Evolutionary conservation across 2,329 filamentous ascomycete species (phyloP), one percentile per base, ranked within the genome.

Genomic region (Lecanosticta acicola): DNA sequence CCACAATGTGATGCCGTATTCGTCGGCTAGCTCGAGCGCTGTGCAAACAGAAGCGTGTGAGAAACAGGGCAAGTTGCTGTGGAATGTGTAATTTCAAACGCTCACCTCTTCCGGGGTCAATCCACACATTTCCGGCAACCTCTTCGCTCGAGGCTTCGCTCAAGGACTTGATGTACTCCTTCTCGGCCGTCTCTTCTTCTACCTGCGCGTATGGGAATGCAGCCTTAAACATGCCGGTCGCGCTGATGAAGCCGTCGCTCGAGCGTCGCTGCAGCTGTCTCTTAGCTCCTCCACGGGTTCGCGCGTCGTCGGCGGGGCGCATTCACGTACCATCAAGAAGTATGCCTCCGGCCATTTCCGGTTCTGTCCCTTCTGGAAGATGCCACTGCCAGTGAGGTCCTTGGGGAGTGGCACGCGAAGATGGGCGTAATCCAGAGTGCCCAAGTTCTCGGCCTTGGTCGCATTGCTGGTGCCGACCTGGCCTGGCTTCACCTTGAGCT

Each of bases 41-140:
- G 80, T 70, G 51, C 36, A 49, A 41, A 48, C 45, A 39, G 17
- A 53, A 34, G 42, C 41, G 43, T 47, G 45, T 51, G 20, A 50
- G 48, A 32, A 26, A 43, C 26, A 33, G 50, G 32, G 48, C 45
- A 43, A 45, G 37, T 18, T 48, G 36, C 37, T 36, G 29, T 39
- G 40, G 34, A 46, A 49, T 50, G 45, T 50, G 32, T 42, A 41
- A 21, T 41, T 33, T 29, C 21, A 19, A 54, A 29, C n/a, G 24
- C 54, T 26, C 49, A 84, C 81, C 81, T 64, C 79, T 72, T 55
- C 84, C 76, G 4, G 91, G 89, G 38, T 88, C 81, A 41, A 97
- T 90, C 93, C 93, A 98, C 42, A 98, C 81, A 67, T 96, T 98
- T 37, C 93, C 93, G 19, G 93, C 93, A 21, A 93, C 89, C 74